Conservation (phyloP, 306 rosid genomes). For the Cucurbita maxima region DNA sequence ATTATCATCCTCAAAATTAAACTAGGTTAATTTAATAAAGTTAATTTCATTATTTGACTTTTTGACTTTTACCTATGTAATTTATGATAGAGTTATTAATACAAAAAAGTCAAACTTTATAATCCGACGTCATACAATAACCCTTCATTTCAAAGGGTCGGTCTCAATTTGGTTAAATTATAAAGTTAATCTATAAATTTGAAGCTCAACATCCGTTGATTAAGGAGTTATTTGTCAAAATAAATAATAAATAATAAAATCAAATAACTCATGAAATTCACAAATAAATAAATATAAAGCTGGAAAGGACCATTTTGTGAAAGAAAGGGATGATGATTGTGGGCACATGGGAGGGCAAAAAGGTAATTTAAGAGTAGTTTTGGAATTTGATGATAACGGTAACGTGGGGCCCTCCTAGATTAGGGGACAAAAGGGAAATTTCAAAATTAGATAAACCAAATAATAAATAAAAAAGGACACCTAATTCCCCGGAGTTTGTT, state of each 20-base stretch:
- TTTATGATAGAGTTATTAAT: too few relatives aligned
- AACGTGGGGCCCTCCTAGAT: slow-evolving; percentile 22
- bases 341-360: background rate
- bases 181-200: too few relatives aligned
- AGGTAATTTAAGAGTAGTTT: background rate
- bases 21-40: too few relatives aligned
- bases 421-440: background rate
- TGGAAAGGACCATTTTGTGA: background rate
- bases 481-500: background rate
- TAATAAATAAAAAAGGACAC: background rate
- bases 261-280: background rate
- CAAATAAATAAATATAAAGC: background rate
- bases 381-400: slow-evolving; percentile 16
- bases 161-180: too few relatives aligned
- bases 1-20: too few relatives aligned
- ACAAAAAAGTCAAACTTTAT: too few relatives aligned
- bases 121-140: too few relatives aligned
- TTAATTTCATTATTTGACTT: too few relatives aligned
- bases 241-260: background rate
- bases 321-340: background rate
- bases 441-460: background rate
- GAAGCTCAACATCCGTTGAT: background rate
- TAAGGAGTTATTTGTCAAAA: background rate
- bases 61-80: too few relatives aligned
- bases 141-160: too few relatives aligned